A percentile compares a stretch with the other conserved stretches of the same genome.
Evolutionary conservation across 2,329 filamentous ascomycete species (phyloP).

Genomic region (Shiraia sp.): DNA sequence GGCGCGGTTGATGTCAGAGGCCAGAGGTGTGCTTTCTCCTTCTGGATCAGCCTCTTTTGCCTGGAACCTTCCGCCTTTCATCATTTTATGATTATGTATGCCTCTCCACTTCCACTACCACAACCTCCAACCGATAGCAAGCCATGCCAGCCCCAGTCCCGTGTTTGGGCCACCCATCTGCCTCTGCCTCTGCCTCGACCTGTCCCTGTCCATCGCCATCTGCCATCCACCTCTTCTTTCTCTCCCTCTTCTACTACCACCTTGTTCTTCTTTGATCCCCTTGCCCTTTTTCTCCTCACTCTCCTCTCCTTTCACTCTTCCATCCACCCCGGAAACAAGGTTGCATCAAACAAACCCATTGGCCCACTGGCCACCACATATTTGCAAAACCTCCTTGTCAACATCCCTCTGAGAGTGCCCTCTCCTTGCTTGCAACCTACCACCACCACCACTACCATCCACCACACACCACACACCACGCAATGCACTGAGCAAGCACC

Average conservation of each 20-base stretch:
- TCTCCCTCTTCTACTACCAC: constrained; percentile 18
- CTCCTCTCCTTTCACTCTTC: constrained; percentile 16
- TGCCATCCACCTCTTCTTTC: not conserved
- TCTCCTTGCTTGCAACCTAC: constrained; percentile 39
- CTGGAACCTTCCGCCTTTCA: constrained; percentile 46
- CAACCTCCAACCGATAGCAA: constrained; percentile 15
- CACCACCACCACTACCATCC: constrained; percentile 8
- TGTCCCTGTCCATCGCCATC: not conserved
- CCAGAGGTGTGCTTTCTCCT: constrained; percentile 41
- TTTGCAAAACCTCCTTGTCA: constrained; percentile 33
- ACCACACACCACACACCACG: constrained; percentile 9
- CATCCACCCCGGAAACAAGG: constrained; percentile 27
- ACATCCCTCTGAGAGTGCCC: constrained; percentile 22
- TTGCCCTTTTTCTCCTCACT: not conserved
- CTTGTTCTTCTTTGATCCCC: not conserved
- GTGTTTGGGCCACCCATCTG: constrained; percentile 4
- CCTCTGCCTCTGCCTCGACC: not conserved
- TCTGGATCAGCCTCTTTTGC: constrained; percentile 45
- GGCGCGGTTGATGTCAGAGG: constrained; percentile 45
- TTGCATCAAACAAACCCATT: constrained; percentile 28
- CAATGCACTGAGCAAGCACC: constrained; percentile 22
- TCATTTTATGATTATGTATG: constrained; percentile 46
- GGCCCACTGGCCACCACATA: constrained; percentile 22
- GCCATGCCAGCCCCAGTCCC: constrained; percentile 10
- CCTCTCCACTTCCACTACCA: constrained; percentile 20